phyloP scores from a whole-genome alignment of 2,329 filamentous ascomycete species.

The Pseudofabraea citricarpa region DNA sequence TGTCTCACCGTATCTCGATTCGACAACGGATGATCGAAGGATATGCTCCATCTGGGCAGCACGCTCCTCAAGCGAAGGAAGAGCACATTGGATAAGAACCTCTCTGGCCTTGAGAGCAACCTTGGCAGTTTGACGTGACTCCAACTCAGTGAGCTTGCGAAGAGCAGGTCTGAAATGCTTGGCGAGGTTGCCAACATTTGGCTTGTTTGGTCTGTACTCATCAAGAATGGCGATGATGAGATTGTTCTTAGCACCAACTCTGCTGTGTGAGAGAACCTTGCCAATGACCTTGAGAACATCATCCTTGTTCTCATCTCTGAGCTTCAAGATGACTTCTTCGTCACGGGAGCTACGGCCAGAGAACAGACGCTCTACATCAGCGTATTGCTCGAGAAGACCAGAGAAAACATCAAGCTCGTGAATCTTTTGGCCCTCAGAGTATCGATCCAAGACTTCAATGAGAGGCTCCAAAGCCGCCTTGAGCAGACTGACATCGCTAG shows the following conservation, averaged over 20 bases:
- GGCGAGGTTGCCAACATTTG: slow-evolving; percentile 78
- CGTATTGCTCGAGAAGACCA: slow-evolving; percentile 75
- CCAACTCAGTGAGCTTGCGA: slow-evolving; percentile 83
- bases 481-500: slow-evolving; percentile 68
- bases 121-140: slow-evolving; percentile 80
- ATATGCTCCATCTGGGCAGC: slow-evolving; percentile 98
- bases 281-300: slow-evolving; percentile 81
- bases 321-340: slow-evolving; percentile 87
- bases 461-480: slow-evolving; percentile 71
- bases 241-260: slow-evolving; percentile 90
- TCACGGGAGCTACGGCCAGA: slow-evolving; percentile 79
- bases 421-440: slow-evolving; percentile 81
- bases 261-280: slow-evolving; percentile 88
- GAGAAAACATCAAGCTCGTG: slow-evolving; percentile 84
- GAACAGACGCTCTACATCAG: slow-evolving; percentile 80
- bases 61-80: slow-evolving; percentile 93
- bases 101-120: slow-evolving; percentile 96
- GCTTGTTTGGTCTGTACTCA: slow-evolving; percentile 92
- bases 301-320: slow-evolving; percentile 95
- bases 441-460: slow-evolving; percentile 71
- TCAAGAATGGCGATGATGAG: slow-evolving; percentile 87
- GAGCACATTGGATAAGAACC: slow-evolving; percentile 92
- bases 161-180: slow-evolving; percentile 83
- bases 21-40: slow-evolving; percentile 86
- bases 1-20: slow-evolving; percentile 96